Evolutionary conservation across 352 stramenopile genomes (phyloP), one percentile per base, ranked within the genome.

Genomic region (Pythium guiyangense): DNA sequence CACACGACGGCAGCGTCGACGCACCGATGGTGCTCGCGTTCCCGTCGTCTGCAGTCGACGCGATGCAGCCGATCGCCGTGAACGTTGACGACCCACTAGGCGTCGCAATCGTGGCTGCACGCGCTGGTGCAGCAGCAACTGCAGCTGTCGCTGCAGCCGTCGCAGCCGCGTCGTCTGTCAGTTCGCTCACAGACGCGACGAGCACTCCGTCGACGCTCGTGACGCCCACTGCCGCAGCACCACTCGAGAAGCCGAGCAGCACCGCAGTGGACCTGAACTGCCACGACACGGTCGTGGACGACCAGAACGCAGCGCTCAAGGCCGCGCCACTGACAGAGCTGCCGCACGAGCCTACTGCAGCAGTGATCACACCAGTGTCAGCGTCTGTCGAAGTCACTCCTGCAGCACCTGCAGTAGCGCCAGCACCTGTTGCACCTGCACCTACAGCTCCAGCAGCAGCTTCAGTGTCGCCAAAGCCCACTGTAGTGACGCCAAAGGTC

Each of bases 251-350:
- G 18, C 42, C 42, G 17, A 47, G 18, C 15, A 45, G 6, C n/a
- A n/a, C n/a, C 18, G 42, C 20, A 12, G 51, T 77, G 25, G 64
- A 61, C 31, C 52, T 64, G 37, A 84, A 82, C 51, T 67, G 51
- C 47, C 37, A 66, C 3, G 63, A 78, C 55, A 74, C 70, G 2
- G 78, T 79, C 45, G 64, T 76, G 50, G 67, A 79, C 50, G 69
- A 84, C 39, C 39, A 62, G 15, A 18, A 4, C 26, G 34, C 49
- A n/a, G 49, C 10, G 6, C 53, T 66, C 64, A 46, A 66, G 77
- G 37, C 54, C 73, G 44, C 39, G 18, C 39, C 39, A 4, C 39
- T 44, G 11, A 22, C 39, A 2, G 39, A 44, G 39, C n/a, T n/a
- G 39, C 18, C 39, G 15, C 39, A 37, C 31, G 31, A 37, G 0